Evolutionary conservation across 1,284 basidiomycete species (phyloP).

Genomic region (Marasmius fiardii): DNA sequence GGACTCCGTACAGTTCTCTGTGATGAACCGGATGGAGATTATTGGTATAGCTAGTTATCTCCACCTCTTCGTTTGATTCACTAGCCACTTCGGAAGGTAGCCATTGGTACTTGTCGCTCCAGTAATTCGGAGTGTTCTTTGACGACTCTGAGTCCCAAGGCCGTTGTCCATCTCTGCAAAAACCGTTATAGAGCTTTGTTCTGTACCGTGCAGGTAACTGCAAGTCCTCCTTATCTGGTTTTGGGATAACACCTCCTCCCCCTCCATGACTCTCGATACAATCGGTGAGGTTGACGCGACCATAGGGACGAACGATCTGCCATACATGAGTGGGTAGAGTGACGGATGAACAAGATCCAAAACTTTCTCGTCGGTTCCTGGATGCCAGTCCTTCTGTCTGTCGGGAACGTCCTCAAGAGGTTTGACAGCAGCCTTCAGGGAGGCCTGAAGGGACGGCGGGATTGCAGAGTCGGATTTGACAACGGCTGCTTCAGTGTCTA

Average conservation of each 20-base stretch:
- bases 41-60: slow-evolving; percentile 30
- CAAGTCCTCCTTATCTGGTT: background rate
- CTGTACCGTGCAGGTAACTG: background rate
- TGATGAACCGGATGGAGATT: slow-evolving; percentile 28
- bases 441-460: slow-evolving; percentile 11
- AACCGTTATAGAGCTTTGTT: background rate
- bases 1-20: slow-evolving; percentile 24
- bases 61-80: slow-evolving; percentile 7
- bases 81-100: slow-evolving; percentile 31
- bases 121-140: slow-evolving; percentile 15
- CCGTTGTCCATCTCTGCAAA: background rate
- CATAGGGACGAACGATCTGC: slow-evolving; percentile 33
- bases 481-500: background rate
- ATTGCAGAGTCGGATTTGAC: slow-evolving; percentile 18
- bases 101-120: slow-evolving; percentile 29
- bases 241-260: background rate
- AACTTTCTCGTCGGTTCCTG: slow-evolving; percentile 37
- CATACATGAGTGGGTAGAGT: slow-evolving; percentile 25
- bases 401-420: slow-evolving; percentile 35
- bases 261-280: background rate
- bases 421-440: slow-evolving; percentile 20
- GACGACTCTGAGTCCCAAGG: background rate
- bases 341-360: slow-evolving; percentile 30
- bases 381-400: slow-evolving; percentile 43
- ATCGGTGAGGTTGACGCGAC: slow-evolving; percentile 25